These are phyloP conservation scores for Clavispora asparagi DNA, from an alignment of 805 yeast genomes.

Conservation along the genomic window DNA sequence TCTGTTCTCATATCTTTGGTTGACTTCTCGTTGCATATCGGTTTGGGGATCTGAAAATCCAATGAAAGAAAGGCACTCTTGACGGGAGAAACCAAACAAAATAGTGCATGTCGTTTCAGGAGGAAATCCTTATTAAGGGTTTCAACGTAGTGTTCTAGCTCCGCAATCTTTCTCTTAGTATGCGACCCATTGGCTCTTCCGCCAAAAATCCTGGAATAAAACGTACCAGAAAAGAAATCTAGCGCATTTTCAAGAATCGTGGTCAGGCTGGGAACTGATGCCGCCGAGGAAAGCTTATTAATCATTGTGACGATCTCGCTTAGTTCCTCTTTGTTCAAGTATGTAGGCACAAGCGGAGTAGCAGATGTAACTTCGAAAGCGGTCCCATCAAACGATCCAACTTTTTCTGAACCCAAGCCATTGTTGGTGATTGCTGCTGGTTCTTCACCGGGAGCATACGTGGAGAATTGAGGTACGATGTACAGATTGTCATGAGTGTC, in stretches of 20 bases:
- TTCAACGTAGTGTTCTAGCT: conserved; percentile 39
- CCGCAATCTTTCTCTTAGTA: conserved; percentile 25
- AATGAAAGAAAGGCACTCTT: conserved; percentile 52
- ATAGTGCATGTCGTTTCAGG: conserved; percentile 18
- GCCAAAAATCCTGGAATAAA: conserved; percentile 22
- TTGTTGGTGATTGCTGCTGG: conserved; percentile 46
- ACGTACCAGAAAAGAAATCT: conserved; percentile 35
- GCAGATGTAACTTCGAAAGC: conserved; percentile 49
- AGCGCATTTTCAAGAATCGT: conserved; percentile 34
- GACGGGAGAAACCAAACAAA: conserved; percentile 44
- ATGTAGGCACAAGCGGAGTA: conserved; percentile 37
- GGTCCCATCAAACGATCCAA: conserved; percentile 37
- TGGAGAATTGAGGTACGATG: conserved; percentile 52
- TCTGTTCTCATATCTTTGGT: background rate
- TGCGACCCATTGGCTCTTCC: conserved; percentile 12
- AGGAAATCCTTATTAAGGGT: conserved; percentile 16
- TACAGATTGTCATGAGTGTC: conserved; percentile 25
- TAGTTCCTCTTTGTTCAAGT: conserved; percentile 31
- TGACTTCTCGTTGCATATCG: conserved; percentile 11
- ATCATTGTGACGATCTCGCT: conserved; percentile 35
- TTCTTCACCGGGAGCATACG: conserved; percentile 53
- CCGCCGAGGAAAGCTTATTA: conserved; percentile 37
- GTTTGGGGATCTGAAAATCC: conserved; percentile 51
- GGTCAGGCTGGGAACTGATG: conserved; percentile 30
- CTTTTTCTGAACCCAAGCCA: conserved; percentile 24